A percentile compares a stretch with the other conserved stretches of the same genome.
phyloP scores from a whole-genome alignment of 225 moss, liverwort and hornwort genomes.

The Bryoerythrophyllum caledonicum region DNA sequence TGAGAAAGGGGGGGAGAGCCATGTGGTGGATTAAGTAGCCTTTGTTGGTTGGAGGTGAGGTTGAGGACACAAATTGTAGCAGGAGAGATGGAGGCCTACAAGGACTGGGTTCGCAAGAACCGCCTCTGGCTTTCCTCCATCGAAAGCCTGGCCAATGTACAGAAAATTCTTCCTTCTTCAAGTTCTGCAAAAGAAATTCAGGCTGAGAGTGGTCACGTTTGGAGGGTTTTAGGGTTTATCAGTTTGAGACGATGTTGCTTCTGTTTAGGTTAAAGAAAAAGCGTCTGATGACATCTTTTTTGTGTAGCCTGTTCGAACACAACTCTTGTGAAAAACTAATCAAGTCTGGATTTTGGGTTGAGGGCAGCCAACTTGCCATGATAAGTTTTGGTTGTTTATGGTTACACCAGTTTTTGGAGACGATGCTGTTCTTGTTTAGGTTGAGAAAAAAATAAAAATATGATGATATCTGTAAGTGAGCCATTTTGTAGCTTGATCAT shows the following conservation, averaged over 20 bases:
- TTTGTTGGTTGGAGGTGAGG: not conserved
- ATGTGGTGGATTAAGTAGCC: constrained; percentile 11
- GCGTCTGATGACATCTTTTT: no score
- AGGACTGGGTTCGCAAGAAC: constrained; percentile 88
- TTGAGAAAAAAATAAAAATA: no score
- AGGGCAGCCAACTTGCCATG: not conserved
- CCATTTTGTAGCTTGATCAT: not conserved
- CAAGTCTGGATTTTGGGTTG: not conserved
- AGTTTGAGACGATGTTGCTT: no score
- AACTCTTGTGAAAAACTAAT: not conserved
- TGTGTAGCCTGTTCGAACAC: no score
- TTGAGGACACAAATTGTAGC: not conserved
- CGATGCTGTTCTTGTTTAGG: not conserved
- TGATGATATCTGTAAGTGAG: not conserved
- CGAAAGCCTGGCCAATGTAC: constrained; percentile 86
- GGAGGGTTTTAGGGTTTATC: no score
- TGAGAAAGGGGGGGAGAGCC: not conserved
- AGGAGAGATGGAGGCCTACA: constrained; percentile 76
- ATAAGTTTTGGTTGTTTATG: not conserved
- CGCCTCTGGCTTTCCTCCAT: constrained; percentile 89
- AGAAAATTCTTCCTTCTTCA: not conserved
- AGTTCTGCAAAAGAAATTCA: no score
- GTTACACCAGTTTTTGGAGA: not conserved
- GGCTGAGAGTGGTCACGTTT: not conserved
- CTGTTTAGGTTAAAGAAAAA: no score